A percentile compares a stretch with the other conserved stretches of the same genome.
Evolutionary conservation across 2,329 filamentous ascomycete genomes (phyloP).

Genomic region (Aspergillus sp.): DNA sequence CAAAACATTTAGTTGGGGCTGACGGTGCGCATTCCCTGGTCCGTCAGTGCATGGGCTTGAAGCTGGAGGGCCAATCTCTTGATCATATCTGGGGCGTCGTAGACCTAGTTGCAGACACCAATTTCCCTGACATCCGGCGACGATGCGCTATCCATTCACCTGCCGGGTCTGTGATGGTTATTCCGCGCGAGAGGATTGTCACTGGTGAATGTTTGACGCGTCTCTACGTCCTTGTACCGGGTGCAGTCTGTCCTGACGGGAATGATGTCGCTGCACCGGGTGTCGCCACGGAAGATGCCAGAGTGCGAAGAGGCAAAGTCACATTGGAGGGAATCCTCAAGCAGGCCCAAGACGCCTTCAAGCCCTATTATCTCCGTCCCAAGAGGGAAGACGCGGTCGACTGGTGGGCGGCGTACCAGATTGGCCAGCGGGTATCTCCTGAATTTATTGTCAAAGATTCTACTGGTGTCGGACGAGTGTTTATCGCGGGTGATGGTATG

Average conservation of each 20-base stretch:
- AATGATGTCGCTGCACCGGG: slow-evolving; percentile 28
- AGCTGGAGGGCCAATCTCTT: slow-evolving; percentile 64
- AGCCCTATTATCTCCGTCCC: slow-evolving; percentile 65
- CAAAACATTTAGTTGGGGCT: slow-evolving; percentile 68
- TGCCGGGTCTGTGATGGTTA: slow-evolving; percentile 73
- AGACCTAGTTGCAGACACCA: slow-evolving; percentile 67
- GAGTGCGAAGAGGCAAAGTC: slow-evolving; percentile 60
- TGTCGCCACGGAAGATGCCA: slow-evolving; percentile 49
- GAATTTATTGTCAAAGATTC: slow-evolving; percentile 54
- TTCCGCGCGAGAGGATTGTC: slow-evolving; percentile 62
- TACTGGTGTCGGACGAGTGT: slow-evolving; percentile 67
- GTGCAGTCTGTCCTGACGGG: slow-evolving; percentile 22
- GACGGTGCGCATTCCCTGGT: slow-evolving; percentile 68
- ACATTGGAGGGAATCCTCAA: slow-evolving; percentile 62
- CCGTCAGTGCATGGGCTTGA: slow-evolving; percentile 49
- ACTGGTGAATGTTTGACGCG: slow-evolving; percentile 69
- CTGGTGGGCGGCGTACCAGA: slow-evolving; percentile 74
- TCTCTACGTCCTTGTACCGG: slow-evolving; percentile 54
- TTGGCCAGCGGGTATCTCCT: slow-evolving; percentile 61
- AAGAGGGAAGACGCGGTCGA: slow-evolving; percentile 55
- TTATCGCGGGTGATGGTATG: slow-evolving; percentile 64
- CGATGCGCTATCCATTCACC: slow-evolving; percentile 73
- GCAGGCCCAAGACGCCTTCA: slow-evolving; percentile 62
- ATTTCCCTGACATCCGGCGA: slow-evolving; percentile 77
- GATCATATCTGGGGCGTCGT: slow-evolving; percentile 73